These are phyloP conservation scores for Fagus crenata DNA, from an alignment of 306 rosid genomes.

Conservation along the genomic window DNA sequence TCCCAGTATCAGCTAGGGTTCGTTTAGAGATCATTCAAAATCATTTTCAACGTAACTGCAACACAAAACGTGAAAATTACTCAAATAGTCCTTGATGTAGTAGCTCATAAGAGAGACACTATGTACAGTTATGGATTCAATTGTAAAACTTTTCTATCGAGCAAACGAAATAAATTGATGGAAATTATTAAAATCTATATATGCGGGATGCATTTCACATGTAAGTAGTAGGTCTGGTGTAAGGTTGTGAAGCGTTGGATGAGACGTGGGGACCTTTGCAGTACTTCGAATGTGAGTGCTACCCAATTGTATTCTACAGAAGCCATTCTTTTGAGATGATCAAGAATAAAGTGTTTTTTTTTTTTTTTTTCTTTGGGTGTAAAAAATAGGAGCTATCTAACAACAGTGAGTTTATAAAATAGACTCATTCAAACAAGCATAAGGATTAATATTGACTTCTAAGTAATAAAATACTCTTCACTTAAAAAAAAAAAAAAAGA, in stretches of 20 bases:
- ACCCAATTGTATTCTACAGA: conserved; percentile 15
- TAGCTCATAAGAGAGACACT: not conserved
- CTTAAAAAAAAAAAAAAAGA: too few species aligned
- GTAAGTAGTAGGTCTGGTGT: not conserved
- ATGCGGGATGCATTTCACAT: too few species aligned
- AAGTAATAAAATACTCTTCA: too few species aligned
- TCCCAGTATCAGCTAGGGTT: not conserved
- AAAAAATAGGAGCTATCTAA: too few species aligned
- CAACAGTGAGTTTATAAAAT: too few species aligned
- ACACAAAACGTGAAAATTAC: not conserved
- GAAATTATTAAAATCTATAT: too few species aligned
- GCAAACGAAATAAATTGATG: too few species aligned
- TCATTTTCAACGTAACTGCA: too few species aligned
- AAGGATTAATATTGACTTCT: too few species aligned
- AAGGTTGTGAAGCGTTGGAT: not conserved
- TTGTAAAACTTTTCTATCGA: too few species aligned
- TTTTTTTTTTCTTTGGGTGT: too few species aligned
- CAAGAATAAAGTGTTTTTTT: not conserved
- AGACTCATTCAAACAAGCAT: too few species aligned
- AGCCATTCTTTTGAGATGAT: not conserved
- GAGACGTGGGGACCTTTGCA: not conserved
- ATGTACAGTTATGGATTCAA: not conserved
- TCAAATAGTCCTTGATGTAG: not conserved
- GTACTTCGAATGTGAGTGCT: not conserved
- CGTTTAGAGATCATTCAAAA: not conserved